Conservation (phyloP, 2,329 filamentous ascomycete genomes). For the Monosporascus sp. region DNA sequence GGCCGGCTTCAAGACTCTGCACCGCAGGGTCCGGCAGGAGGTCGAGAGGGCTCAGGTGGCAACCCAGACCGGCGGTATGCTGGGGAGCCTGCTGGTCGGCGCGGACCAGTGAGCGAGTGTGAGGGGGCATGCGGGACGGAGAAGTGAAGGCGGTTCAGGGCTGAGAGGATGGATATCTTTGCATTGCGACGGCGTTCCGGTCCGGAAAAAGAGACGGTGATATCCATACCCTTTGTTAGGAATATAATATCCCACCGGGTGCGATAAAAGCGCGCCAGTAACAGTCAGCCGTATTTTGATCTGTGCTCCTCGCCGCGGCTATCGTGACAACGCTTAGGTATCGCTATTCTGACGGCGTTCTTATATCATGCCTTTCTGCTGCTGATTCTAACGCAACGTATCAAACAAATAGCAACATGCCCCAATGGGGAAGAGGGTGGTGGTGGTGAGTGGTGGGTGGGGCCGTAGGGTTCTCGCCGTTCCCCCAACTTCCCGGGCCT, state of each 20-base stretch:
- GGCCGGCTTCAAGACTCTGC: slow-evolving; percentile 62
- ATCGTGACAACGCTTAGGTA: too few species aligned
- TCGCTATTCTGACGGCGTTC: too few species aligned
- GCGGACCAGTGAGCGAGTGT: slow-evolving; percentile 13
- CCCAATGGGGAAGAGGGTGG: too few species aligned
- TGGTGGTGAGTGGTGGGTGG: too few species aligned
- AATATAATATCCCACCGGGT: background rate
- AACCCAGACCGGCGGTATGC: slow-evolving; percentile 78
- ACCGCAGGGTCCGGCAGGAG: slow-evolving; percentile 66
- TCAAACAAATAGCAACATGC: too few species aligned
- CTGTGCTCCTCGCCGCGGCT: too few species aligned
- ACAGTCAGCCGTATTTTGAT: too few species aligned
- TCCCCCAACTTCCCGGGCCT: too few species aligned
- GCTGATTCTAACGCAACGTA: too few species aligned
- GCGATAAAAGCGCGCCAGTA: too few species aligned
- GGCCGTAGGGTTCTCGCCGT: too few species aligned
- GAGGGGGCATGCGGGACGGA: background rate
- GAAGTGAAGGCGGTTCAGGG: background rate
- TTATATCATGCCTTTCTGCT: too few species aligned
- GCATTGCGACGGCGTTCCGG: background rate
- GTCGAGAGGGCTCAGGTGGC: slow-evolving; percentile 82
- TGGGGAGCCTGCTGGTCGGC: slow-evolving; percentile 63
- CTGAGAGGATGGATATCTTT: background rate
- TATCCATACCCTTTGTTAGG: background rate
- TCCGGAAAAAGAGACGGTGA: background rate